These are phyloP conservation scores for Kwoniella shandongensis DNA, from an alignment of 768 basidiomycete species.

Conservation along the genomic window DNA sequence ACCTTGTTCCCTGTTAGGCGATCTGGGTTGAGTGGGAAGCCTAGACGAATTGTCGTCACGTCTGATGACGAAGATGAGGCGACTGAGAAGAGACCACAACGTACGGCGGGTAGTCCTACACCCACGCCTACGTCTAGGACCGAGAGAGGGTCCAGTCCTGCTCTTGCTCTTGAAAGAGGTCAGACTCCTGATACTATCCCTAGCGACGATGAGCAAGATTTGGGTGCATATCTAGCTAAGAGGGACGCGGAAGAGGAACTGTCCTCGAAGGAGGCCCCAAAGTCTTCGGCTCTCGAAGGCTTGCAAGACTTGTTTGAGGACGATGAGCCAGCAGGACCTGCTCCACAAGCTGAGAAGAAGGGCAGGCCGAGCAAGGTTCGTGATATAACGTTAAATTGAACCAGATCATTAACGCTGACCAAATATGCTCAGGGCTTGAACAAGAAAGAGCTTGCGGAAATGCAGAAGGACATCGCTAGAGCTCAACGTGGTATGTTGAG, in stretches of 20 bases:
- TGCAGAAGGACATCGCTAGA: constrained; percentile 29
- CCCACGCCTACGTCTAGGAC: constrained; percentile 6
- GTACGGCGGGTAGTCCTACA: background rate
- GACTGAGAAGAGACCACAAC: constrained; percentile 4
- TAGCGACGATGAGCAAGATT: background rate
- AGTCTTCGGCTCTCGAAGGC: constrained; percentile 13
- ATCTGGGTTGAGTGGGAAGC: constrained; percentile 19
- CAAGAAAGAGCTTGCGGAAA: constrained; percentile 27
- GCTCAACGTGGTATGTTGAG: constrained; percentile 28
- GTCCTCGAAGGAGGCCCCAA: background rate
- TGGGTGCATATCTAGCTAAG: background rate
- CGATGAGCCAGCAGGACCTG: constrained; percentile 1
- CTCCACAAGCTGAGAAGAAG: constrained; percentile 7
- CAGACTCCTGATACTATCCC: background rate
- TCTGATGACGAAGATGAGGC: constrained; percentile 27
- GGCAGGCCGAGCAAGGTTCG: constrained; percentile 7
- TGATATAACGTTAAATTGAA: no score
- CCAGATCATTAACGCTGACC: background rate
- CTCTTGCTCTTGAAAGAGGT: background rate
- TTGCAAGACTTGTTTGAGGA: constrained; percentile 20
- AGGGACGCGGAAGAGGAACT: constrained; percentile 3
- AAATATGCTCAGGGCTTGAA: constrained; percentile 24
- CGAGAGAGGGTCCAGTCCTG: constrained; percentile 12
- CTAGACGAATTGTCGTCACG: constrained; percentile 14
- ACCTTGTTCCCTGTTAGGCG: constrained; percentile 19